Percentiles rank a stretch among this genome's conserved stretches.
Conservation (phyloP, 148 eudicot species). For the Selenicereus undatus region DNA sequence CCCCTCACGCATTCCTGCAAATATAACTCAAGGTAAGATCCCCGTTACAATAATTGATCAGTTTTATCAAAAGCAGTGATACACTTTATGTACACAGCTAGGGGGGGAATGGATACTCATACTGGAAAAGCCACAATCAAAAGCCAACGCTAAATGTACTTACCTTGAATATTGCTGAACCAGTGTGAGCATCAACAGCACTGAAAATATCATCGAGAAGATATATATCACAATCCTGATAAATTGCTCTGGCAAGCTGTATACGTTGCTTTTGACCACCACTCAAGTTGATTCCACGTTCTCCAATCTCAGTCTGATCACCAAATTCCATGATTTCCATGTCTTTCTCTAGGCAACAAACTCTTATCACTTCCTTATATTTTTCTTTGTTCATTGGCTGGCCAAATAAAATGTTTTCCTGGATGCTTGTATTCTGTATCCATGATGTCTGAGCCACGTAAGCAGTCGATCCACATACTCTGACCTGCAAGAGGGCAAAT, state of each 20-base stretch:
- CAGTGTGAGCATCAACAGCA: slow-evolving; percentile 99
- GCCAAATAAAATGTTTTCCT: slow-evolving; percentile 84
- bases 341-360: slow-evolving; percentile 82
- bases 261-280: slow-evolving; percentile 97
- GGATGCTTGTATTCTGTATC: slow-evolving; percentile 87
- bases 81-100: background rate
- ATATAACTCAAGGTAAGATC: slow-evolving; percentile 18
- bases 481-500: slow-evolving; percentile 38
- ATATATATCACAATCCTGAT: slow-evolving; percentile 91
- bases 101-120: no score
- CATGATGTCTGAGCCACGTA: slow-evolving; percentile 95
- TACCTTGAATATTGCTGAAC: slow-evolving; percentile 89
- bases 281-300: slow-evolving; percentile 93
- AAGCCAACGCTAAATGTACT: background rate
- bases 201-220: slow-evolving; percentile 92
- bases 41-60: slow-evolving; percentile 37
- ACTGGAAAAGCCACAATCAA: no score
- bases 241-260: slow-evolving; percentile 95
- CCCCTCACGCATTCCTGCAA: slow-evolving; percentile 90
- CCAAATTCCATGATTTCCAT: slow-evolving; percentile 95
- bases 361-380: slow-evolving; percentile 62
- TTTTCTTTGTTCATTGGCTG: slow-evolving; percentile 62
- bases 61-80: background rate
- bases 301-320: slow-evolving; percentile 98
- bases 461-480: slow-evolving; percentile 84